Base-by-base conservation (phyloP, 208 protist genomes). In the Phytomonas francai region DNA sequence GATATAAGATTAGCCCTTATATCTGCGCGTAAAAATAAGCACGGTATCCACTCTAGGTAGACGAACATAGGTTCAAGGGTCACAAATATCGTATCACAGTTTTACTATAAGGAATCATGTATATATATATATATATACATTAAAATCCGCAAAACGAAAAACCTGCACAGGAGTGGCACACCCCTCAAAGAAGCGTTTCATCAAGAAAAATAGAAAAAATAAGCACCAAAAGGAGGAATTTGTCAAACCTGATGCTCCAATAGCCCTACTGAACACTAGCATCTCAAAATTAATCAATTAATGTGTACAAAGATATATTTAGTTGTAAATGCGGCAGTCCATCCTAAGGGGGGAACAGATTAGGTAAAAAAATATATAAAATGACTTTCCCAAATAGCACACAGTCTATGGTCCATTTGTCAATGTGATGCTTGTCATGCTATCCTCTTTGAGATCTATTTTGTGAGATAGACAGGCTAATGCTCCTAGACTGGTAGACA, bases 401-500 rank as follows among this genome's bases (percentile, higher is more conserved):
- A 54, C 45, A 54, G 25, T 54, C 25, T 54, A 54, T 54, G 19
- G 45, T 54, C 25, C 1, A 25, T 25, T 54, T 25, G 45, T 54
- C 25, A 54, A 25, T 8, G 19, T 54, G 45, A 54, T 25, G 45
- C 0, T 54, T 54, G 22, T 6, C 5, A 25, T 54, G 45, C 19
- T 54, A 54, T 4, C 22, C 16, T 25, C 11, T 19, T 7, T 25
- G 25, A 54, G 1, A 54, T 22, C 45, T 19, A 54, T 25, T 25
- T 3, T 16, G 14, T 19, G 39, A 54, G 16, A 60, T 22, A 1
- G 14, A 36, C n/a, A 72, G 2, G 25, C 36, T 14, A 66, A 33
- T 22, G 5, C 28, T 12, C 32, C 91, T 81, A n/a, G 75, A 66
- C n/a, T 68, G 74, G 72, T 96, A 96, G 14, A 96, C 88, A 49